phyloP scores from a whole-genome alignment of 2,329 filamentous ascomycete species.

The Fonsecaea pedrosoi region DNA sequence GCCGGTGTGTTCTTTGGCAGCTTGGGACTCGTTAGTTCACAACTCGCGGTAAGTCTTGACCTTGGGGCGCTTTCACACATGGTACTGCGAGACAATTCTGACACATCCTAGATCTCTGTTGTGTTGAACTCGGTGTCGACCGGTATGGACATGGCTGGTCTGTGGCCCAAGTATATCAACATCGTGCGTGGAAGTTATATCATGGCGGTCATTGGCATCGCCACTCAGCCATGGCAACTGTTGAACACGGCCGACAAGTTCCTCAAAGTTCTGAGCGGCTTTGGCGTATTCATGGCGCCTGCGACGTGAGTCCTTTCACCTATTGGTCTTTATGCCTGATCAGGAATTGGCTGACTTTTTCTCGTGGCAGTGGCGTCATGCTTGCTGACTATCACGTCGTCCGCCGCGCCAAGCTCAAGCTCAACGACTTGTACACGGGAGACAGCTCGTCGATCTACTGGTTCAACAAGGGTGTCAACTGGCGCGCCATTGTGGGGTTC shows the following conservation, averaged over 20 bases:
- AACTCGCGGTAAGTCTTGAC: constrained; percentile 43
- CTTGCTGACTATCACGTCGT: constrained; percentile 57
- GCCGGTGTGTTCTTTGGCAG: constrained; percentile 50
- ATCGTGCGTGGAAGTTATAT: constrained; percentile 62
- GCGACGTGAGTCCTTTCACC: constrained; percentile 43
- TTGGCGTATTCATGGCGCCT: constrained; percentile 56
- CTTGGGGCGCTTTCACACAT: not conserved
- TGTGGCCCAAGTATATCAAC: constrained; percentile 62
- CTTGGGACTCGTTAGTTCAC: constrained; percentile 46
- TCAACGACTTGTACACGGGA: constrained; percentile 51
- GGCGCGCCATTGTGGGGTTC: constrained; percentile 49
- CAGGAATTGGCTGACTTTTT: constrained; percentile 9
- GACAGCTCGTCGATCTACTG: constrained; percentile 48
- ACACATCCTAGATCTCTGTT: constrained; percentile 41
- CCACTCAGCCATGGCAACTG: constrained; percentile 51
- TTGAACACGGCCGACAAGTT: constrained; percentile 47
- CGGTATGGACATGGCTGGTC: constrained; percentile 55
- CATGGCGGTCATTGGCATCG: constrained; percentile 54
- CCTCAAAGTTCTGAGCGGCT: constrained; percentile 49
- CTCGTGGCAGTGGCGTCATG: constrained; percentile 48
- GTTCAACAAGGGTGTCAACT: constrained; percentile 53
- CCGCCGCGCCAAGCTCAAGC: constrained; percentile 47
- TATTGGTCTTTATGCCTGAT: not conserved
- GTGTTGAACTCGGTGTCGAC: constrained; percentile 57
- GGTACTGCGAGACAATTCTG: not conserved